Evolutionary conservation across 805 yeast species (phyloP), one percentile per base, ranked within the genome.

Genomic region (Sungouiozyma ichnusensis): DNA sequence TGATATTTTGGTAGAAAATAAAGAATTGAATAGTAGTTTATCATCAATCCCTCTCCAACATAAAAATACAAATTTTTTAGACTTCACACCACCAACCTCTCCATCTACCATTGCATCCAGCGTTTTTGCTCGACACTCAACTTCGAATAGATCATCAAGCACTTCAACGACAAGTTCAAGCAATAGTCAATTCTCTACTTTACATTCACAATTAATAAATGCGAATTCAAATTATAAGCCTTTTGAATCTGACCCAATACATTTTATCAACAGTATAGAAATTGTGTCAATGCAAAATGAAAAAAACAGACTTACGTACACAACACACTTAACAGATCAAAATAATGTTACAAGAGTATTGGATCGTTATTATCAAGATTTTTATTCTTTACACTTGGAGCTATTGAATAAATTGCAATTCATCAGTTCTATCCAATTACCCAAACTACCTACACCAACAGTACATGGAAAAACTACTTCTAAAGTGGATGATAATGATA

Each of bases 351-450:
- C 36, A 29, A 44, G 38, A 8, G 41, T 16, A 7, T 40, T 48
- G 20, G 36, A 44, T 20, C 43, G 51, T 9, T 49, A 47, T 34
- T 54, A 53, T 32, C 49, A 50, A 16, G 53, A 54, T 37, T 54
- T 54, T 38, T 55, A 54, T 38, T 33, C 39, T 18, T 38, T 55
- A 38, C 60, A 55, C 37, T 33, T 45, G 11, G 40, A 44, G 37
- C 16, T 53, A 35, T 17, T 50, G 16, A 18, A 8, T 18, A 18
- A 16, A 19, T 13, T 38, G 15, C 35, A 27, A 19, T 31, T 8
- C 8, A 15, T n/a, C 35, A 7, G 35, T 15, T 33, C 17, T 6
- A 7, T 33, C 8, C 6, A 36, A 20, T 17, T 19, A 7, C 52
- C 52, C n/a, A 35, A 18, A 14, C 34, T 49, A 37, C 52, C 52